phyloP scores from a whole-genome alignment of 306 rosid genomes.

The Cucurbita maxima region DNA sequence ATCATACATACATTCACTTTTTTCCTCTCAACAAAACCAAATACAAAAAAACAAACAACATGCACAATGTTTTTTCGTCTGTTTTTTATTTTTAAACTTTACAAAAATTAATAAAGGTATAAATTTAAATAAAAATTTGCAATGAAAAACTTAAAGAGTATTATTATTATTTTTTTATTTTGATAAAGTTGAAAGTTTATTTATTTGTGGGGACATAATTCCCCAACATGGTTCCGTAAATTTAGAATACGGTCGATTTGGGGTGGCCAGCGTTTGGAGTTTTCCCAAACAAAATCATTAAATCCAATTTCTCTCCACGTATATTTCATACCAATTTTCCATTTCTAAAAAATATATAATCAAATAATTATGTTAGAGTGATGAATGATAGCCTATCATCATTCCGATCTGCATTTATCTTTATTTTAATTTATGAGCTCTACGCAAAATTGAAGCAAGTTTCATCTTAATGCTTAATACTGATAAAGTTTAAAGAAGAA shows the following conservation, averaged over 20 bases:
- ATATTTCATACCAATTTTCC: background rate
- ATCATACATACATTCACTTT: background rate
- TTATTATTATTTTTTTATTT: too few species aligned
- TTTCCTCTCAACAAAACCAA: background rate
- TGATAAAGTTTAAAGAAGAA: too few species aligned
- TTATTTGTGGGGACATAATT: background rate
- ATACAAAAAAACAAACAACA: background rate
- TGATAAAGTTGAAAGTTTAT: too few species aligned
- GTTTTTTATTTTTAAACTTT: background rate
- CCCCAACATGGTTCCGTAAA: constrained; percentile 1
- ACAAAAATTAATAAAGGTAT: too few species aligned
- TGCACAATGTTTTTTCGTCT: background rate
- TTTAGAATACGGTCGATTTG: background rate
- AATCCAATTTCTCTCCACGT: background rate
- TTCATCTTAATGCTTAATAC: too few species aligned
- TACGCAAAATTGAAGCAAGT: too few species aligned
- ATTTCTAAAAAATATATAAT: background rate
- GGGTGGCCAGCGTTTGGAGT: background rate
- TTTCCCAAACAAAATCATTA: constrained; percentile 8
- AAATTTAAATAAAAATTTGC: too few species aligned
- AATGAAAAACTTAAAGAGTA: too few species aligned
- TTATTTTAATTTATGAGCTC: too few species aligned
- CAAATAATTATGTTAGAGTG: too few species aligned
- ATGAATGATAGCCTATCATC: background rate
- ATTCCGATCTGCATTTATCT: background rate